Evolutionary conservation across 2,329 filamentous ascomycete species (phyloP), one percentile per base, ranked within the genome.

Genomic region (Colletotrichum sp.): DNA sequence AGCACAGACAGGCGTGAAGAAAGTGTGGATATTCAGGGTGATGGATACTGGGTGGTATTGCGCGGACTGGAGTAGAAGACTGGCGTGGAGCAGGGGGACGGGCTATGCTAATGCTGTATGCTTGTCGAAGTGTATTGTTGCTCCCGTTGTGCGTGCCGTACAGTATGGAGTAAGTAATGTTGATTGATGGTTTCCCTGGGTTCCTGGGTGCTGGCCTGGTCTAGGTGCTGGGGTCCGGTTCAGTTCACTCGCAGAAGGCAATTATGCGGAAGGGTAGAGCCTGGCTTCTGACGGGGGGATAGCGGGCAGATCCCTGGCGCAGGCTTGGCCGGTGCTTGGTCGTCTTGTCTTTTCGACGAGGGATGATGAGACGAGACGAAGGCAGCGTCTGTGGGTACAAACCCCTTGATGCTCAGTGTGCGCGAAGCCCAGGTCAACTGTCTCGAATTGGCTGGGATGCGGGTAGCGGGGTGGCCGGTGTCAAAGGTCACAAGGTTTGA

Each of bases 361-460:
- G 58, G 68, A 70, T 58, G 58, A 76, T 76, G 74, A 76, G 74
- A 73, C 73, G 73, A 75, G 73, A 76, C 74, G 70, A 74, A 76
- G 70, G 65, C 70, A 69, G 48, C 48, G 74, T 76, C 70, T 73
- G 74, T 76, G 74, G 74, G 70, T 62, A 69, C 32, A 36, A 32
- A 55, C 73, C 72, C 73, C 74, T 76, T 76, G 74, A 76, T 67
- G 74, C 74, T 66, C 58, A 74, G 65, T 32, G 70, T 74, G 74
- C 71, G 64, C 39, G 70, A 76, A 72, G 39, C 43, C 55, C 55
- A 60, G 74, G 58, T 69, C 32, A 30, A 60, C 22, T 69, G 70
- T 76, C 70, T 76, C 70, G 74, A 76, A 58, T 74, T 68, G 70
- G 58, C 74, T 36, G 70, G 74, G 74, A 69, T 76, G 58, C 60